Evolutionary conservation across 2,329 filamentous ascomycete species (phyloP), one percentile per base, ranked within the genome.

Genomic region (Verticillium nonalfalfae): DNA sequence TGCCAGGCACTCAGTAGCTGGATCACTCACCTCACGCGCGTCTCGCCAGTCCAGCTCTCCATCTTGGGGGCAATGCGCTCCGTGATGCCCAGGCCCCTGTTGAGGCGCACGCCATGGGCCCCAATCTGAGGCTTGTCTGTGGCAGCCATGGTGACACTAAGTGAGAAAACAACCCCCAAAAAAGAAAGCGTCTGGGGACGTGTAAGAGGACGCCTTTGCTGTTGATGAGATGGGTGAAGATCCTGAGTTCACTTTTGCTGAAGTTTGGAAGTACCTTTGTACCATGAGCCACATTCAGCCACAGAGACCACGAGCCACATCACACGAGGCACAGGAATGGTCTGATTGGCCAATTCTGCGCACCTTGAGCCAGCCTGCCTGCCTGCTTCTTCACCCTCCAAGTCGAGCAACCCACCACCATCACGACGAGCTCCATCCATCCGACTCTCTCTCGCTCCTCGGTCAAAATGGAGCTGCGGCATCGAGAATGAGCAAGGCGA

Each of bases 61-160:
- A 60, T 65, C n/a, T 57, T 63, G 33, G 64, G 63, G 11, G 64
- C 64, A 34, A 65, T 64, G 40, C 63, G 59, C 63, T 65, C 63
- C 18, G 64, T 65, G 61, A 65, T 65, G 56, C 64, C 64, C 9
- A 65, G 61, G 26, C 60, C 61, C 55, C 36, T 61, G 60, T 65
- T 62, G 31, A 62, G 55, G 40, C 64, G 64, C 45, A 50, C 45
- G 4, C 45, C 45, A n/a, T 50, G 45, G 45, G 45, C 45, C n/a
- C 45, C 45, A 21, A 50, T 50, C n/a, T 50, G 45, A 18, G 18
- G n/a, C 18, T 50, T 50, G 45, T 50, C 18, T 21, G 11, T 9
- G 7, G 45, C n/a, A 50, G 18, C 45, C 45, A 50, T 50, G 45
- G 18, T 50, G 45, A 50, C 45, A 26, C 45, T 50, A 3, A 50